Percentiles rank a stretch among this genome's conserved stretches.
Conservation (phyloP, 345 rosid genomes). For the Luvunga scandens region DNA sequence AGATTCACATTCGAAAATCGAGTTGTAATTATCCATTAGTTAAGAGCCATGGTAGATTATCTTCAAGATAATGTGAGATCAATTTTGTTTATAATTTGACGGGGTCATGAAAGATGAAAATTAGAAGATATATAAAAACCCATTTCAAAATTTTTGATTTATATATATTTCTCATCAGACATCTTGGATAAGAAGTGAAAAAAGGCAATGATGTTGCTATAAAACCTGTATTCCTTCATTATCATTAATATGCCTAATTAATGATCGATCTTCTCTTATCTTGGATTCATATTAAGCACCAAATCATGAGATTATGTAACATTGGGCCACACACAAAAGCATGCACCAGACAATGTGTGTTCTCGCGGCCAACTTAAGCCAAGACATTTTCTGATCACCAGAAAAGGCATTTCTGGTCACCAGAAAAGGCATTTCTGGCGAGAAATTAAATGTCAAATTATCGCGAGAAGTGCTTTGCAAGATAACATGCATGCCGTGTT, state of each 20-base stretch:
- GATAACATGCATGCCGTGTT: neutral
- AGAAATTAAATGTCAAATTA: slow-evolving; percentile 6
- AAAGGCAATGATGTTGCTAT: slow-evolving; percentile 20
- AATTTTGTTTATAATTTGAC: no score
- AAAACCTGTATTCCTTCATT: neutral
- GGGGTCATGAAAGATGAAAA: neutral
- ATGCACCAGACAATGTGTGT: slow-evolving; percentile 19
- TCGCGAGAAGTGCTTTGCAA: slow-evolving; percentile 6
- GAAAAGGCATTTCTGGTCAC: neutral
- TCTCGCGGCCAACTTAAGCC: slow-evolving; percentile 28
- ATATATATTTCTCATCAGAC: neutral
- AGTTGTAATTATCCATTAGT: neutral
- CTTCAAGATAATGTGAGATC: neutral
- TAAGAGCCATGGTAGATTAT: neutral
- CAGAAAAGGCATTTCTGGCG: neutral
- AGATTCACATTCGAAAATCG: neutral
- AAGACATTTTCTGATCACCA: slow-evolving; percentile 11
- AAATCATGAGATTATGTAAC: neutral
- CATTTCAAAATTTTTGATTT: neutral
- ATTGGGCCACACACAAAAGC: slow-evolving; percentile 10
- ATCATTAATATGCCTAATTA: neutral
- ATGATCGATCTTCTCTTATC: neutral
- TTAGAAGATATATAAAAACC: neutral
- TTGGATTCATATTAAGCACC: neutral
- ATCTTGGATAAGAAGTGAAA: neutral